Base-by-base conservation (phyloP, 108 stramenopile genomes). In the Pseudonitzschia pungens region DNA sequence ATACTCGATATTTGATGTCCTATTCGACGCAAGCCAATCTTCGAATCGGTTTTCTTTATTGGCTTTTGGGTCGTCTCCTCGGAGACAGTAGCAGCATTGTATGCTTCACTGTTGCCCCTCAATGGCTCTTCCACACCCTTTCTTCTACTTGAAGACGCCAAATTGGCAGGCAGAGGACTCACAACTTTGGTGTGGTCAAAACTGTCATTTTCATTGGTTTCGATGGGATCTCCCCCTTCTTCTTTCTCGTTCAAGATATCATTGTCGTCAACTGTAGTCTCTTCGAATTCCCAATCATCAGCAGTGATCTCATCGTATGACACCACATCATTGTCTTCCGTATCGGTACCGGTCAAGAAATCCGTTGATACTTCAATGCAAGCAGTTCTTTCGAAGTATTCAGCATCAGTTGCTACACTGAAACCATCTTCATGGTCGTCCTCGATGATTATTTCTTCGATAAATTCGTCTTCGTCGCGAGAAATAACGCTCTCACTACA, bases 341-440 rank as follows among this genome's bases (percentile, higher is more conserved):
- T 62, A 6, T 33, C 36, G 8, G 5, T 18, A 62, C 28, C 29
- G n/a, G 29, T n/a, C 15, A 40, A 0, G 31, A 62, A 42, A 36
- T 62, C 60, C n/a, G 60, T 12, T 62, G 33, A 33, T 33, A 62
- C 33, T 62, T 62, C 60, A 62, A 62, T 62, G 15, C n/a, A 41
- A 62, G 31, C 41, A 12, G 12, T 62, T 2, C n/a, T 40, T 40
- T n/a, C 32, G 31, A 62, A 40, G 60, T 40, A 40, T 40, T 62
- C 33, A 4, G 2, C 60, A 1, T 7, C 20, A 31, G 33, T 62
- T 10, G 60, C 2, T 10, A 62, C 16, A 62, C 60, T 40, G 7
- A 40, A 29, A 1, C 32, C 60, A 33, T 62, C 60, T 6, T 62
- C 60, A 6, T 14, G 12, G 14, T 62, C 60, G 14, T 62, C 60